A percentile compares a stretch with the other conserved stretches of the same genome.
phyloP scores from a whole-genome alignment of 2,329 filamentous ascomycete species.

The Paraconiothyrium sp. region DNA sequence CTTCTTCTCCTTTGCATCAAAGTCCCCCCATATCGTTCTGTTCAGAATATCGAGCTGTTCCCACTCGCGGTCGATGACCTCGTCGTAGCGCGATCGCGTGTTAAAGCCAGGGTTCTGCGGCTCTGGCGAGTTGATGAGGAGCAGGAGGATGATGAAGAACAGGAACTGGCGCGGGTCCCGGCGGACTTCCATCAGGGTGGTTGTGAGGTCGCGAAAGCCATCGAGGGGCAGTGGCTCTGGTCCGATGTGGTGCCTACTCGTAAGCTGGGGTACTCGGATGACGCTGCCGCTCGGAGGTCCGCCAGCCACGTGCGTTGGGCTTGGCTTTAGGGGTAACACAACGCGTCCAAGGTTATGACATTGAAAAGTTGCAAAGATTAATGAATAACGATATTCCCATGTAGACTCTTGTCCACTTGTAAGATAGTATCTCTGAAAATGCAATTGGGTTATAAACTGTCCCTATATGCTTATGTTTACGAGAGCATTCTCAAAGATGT shows the following conservation, averaged over 20 bases:
- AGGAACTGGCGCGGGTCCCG: slow-evolving; percentile 49
- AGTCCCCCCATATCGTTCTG: slow-evolving; percentile 55
- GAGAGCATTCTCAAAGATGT: neutral
- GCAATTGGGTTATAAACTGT: neutral
- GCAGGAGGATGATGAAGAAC: slow-evolving; percentile 49
- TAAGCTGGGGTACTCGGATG: slow-evolving; percentile 16
- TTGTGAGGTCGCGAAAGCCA: slow-evolving; percentile 33
- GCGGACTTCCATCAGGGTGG: slow-evolving; percentile 48
- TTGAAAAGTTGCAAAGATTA: neutral
- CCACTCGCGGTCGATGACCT: slow-evolving; percentile 61
- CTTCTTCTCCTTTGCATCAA: slow-evolving; percentile 55
- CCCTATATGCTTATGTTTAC: neutral
- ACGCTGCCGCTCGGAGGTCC: slow-evolving; percentile 23
- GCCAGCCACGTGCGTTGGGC: slow-evolving; percentile 16
- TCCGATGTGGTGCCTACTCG: slow-evolving; percentile 11
- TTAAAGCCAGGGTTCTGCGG: slow-evolving; percentile 45
- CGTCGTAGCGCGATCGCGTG: slow-evolving; percentile 51
- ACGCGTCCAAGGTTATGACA: too few species aligned
- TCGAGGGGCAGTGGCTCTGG: slow-evolving; percentile 26
- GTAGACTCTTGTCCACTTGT: neutral
- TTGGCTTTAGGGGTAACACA: slow-evolving; percentile 9
- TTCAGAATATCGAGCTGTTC: slow-evolving; percentile 58
- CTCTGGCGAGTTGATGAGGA: slow-evolving; percentile 50
- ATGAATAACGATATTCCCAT: neutral
- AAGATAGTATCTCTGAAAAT: neutral